phyloP scores from a whole-genome alignment of 2,329 filamentous ascomycete species.

The Colletotrichum tropicicola region DNA sequence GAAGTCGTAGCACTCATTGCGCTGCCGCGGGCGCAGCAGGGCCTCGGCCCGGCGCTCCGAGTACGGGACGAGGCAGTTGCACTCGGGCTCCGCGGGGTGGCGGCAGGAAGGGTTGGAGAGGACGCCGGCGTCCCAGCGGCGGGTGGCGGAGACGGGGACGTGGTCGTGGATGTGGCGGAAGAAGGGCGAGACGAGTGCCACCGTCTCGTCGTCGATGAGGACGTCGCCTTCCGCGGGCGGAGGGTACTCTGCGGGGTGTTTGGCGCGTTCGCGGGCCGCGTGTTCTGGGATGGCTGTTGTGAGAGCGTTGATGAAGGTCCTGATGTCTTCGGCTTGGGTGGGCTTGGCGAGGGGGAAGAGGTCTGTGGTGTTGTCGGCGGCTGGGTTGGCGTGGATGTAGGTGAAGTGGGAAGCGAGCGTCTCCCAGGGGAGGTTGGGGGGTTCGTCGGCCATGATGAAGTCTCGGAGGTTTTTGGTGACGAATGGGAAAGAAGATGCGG shows the following conservation, averaged over 20 bases:
- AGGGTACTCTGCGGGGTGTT: not conserved
- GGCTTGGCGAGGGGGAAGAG: slow-evolving; percentile 21
- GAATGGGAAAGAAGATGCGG: not conserved
- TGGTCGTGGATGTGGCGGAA: not conserved
- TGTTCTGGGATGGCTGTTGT: not conserved
- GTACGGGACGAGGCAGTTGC: not conserved
- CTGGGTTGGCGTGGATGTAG: not conserved
- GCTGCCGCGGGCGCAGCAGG: not conserved
- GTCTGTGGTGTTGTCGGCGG: not conserved
- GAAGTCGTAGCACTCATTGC: not conserved
- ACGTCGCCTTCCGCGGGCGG: not conserved
- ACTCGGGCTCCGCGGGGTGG: not conserved
- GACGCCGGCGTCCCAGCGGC: not conserved
- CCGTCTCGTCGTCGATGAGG: not conserved
- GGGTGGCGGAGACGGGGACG: not conserved
- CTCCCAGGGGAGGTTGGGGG: slow-evolving; percentile 30
- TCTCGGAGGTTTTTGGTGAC: not conserved
- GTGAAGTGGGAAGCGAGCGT: slow-evolving; percentile 19
- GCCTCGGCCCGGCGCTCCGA: not conserved
- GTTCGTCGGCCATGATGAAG: slow-evolving; percentile 30
- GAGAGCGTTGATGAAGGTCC: slow-evolving; percentile 31
- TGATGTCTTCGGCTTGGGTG: slow-evolving; percentile 23
- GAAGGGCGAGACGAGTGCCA: not conserved
- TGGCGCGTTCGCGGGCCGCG: not conserved
- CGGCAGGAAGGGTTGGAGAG: not conserved